phyloP scores from a whole-genome alignment of 1,284 basidiomycete species.

The Cutaneotrichosporon sp. region DNA sequence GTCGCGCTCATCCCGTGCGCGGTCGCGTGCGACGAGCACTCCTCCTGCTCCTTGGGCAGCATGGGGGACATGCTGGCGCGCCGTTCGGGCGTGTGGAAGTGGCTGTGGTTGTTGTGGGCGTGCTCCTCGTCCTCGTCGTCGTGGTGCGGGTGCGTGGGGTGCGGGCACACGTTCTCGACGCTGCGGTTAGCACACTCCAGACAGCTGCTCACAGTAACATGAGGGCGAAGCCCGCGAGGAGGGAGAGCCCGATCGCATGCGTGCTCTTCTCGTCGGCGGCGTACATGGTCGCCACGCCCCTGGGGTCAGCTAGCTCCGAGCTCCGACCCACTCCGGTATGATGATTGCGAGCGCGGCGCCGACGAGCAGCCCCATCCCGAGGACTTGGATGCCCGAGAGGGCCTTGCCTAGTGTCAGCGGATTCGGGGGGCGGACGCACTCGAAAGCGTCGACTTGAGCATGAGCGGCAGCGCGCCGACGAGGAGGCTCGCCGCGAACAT shows the following conservation, averaged over 20 bases:
- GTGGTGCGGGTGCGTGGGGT: slow-evolving; percentile 35
- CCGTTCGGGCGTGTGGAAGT: background rate
- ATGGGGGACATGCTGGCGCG: slow-evolving; percentile 4
- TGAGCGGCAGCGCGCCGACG: slow-evolving; percentile 72
- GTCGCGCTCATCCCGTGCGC: slow-evolving; percentile 65
- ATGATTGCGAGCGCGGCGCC: slow-evolving; percentile 87
- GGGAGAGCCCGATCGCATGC: slow-evolving; percentile 65
- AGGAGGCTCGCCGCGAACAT: slow-evolving; percentile 72
- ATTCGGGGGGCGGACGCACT: slow-evolving; percentile 62
- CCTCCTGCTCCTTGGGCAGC: slow-evolving; percentile 18
- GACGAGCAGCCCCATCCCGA: slow-evolving; percentile 81
- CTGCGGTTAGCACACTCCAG: slow-evolving; percentile 49
- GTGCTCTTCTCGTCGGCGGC: slow-evolving; percentile 51
- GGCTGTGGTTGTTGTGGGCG: too few relatives aligned
- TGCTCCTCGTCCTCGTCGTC: slow-evolving; percentile 10
- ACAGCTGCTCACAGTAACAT: slow-evolving; percentile 76
- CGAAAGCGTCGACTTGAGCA: slow-evolving; percentile 63
- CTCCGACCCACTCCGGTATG: slow-evolving; percentile 74
- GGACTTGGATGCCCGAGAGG: slow-evolving; percentile 64
- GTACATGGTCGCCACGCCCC: slow-evolving; percentile 54
- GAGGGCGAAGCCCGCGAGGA: slow-evolving; percentile 77
- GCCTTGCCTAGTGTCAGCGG: slow-evolving; percentile 54
- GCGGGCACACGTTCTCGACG: slow-evolving; percentile 49
- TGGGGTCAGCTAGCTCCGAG: slow-evolving; percentile 48
- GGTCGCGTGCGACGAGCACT: slow-evolving; percentile 20